A percentile compares a stretch with the other conserved stretches of the same genome.
Conservation (phyloP, 331 rosid species). For the Acacia pycnantha region DNA sequence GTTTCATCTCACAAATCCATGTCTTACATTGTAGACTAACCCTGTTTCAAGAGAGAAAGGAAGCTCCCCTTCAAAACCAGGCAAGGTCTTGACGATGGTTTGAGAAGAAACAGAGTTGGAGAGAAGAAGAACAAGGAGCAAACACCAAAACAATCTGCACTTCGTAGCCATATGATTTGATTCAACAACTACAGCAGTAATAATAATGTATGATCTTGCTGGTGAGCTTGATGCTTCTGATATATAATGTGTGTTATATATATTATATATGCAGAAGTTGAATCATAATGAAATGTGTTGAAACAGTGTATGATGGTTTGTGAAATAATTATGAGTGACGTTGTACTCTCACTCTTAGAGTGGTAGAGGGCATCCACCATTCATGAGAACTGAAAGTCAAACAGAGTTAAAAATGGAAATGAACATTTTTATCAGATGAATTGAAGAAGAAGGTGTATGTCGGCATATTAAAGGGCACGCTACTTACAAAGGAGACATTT, state of each 20-base stretch:
- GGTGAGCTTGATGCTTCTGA: not conserved
- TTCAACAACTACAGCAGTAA: not conserved
- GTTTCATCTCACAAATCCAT: not conserved
- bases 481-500: too few species aligned
- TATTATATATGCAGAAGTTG: not conserved
- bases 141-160: not conserved
- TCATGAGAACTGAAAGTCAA: not conserved
- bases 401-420: not conserved
- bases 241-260: not conserved
- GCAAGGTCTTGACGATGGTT: conserved; percentile 24
- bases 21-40: not conserved
- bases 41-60: conserved; percentile 27
- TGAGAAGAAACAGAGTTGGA: conserved; percentile 13
- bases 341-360: not conserved
- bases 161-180: not conserved
- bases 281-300: not conserved
- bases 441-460: not conserved
- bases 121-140: not conserved
- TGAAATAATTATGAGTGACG: not conserved
- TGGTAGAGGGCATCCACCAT: not conserved
- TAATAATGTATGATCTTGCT: not conserved
- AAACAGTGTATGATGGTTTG: not conserved
- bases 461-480: not conserved
- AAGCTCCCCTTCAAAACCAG: conserved; percentile 22
- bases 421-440: not conserved